Base-by-base conservation (phyloP, 228 moss, liverwort and hornwort genomes). In the Sphagnum magellanicum region DNA sequence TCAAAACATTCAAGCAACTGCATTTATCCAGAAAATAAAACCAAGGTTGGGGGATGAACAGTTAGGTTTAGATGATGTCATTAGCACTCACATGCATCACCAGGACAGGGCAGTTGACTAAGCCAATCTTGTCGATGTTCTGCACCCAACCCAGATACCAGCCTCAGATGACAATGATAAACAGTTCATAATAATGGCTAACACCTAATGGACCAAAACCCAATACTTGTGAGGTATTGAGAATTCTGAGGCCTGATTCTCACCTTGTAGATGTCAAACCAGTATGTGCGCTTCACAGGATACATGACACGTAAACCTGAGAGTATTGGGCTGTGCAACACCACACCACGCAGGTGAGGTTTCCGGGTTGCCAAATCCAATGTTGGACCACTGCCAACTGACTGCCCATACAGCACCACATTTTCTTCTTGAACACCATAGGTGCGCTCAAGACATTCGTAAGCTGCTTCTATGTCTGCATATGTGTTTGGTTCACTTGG, bases 251-350 rank as follows among this genome's bases (percentile, higher is more conserved):
- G 32, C 32, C 32, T 32, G 32, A 32, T 32, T 32, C 16, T 60
- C 65, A 88, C 88, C 87, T 98, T 98, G 70, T 88, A 98, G 65
- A 98, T 98, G 70, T 98, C 98, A 63, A 93, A 98, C 93, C 93
- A 98, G 60, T 90, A 98, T 4, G 98, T 98, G 71, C 92, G 83
- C 81, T 90, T 98, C 12, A 98, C 98, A 53, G 98, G 93, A 76
- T 93, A 98, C 98, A 98, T 98, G 17, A 98, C 98, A 74, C 98
- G 83, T 75, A 98, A 77, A 63, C 98, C 98, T 6, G 98, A 98
- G 65, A 98, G 90, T 69, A 98, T 98, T 49, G 98, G 98, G 72
- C 98, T 98, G 66, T 98, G 98, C 79, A 98, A 79, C 61, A 98
- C 93, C n/a, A 98, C 92, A 16, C 91, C 98, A 63, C 98, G 93